These are phyloP conservation scores for Hibiscus mutabilis DNA, from an alignment of 345 rosid genomes.

Conservation along the genomic window DNA sequence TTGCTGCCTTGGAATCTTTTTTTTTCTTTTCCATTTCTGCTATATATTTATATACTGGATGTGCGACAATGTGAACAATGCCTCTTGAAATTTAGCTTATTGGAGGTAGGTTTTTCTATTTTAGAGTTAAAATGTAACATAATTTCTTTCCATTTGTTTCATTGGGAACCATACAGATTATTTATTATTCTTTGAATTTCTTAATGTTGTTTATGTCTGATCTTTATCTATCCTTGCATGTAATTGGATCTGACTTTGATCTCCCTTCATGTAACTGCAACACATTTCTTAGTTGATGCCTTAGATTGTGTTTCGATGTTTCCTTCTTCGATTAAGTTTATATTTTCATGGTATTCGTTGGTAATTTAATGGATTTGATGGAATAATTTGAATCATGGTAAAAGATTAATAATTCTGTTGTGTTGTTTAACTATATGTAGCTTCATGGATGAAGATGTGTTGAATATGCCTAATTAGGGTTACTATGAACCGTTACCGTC, in stretches of 20 bases:
- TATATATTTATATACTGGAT: slow-evolving; percentile 17
- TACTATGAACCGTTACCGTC: too few relatives aligned
- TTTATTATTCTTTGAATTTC: neutral
- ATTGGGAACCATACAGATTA: neutral
- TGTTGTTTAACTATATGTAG: slow-evolving; percentile 23
- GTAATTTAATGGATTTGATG: too few relatives aligned
- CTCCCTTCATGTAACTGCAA: neutral
- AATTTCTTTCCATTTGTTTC: neutral
- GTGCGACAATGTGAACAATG: slow-evolving; percentile 15
- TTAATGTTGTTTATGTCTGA: neutral
- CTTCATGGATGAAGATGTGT: slow-evolving; percentile 66
- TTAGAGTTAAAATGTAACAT: slow-evolving; percentile 7
- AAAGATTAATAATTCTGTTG: neutral
- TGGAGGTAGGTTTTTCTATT: slow-evolving; percentile 2
- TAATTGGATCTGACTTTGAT: slow-evolving; percentile 10
- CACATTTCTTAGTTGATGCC: neutral
- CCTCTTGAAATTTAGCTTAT: neutral
- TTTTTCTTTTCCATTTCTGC: slow-evolving; percentile 1
- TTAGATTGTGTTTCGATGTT: neutral
- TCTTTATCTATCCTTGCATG: neutral
- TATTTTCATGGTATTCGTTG: neutral
- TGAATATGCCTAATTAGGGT: slow-evolving; percentile 77
- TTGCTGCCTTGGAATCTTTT: neutral
- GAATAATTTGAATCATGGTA: neutral
- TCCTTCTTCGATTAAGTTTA: neutral